Evolutionary conservation across 2,329 filamentous ascomycete species (phyloP).

Genomic region (Bipolaris oryzae): DNA sequence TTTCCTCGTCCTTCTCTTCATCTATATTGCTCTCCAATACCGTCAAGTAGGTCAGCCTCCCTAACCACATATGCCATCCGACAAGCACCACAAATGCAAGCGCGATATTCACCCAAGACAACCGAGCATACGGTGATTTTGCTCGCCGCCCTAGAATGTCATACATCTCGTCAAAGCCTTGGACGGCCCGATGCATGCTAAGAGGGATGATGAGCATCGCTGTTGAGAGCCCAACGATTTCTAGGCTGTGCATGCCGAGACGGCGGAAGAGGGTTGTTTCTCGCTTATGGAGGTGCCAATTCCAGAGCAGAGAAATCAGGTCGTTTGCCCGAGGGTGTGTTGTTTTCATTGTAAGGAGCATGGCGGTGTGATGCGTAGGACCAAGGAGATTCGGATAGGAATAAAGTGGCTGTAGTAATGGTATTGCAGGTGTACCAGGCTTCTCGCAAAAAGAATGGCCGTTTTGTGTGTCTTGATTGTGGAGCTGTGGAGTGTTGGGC

Average conservation of each 20-base stretch:
- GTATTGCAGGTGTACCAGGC: no score
- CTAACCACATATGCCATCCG: conserved; percentile 25
- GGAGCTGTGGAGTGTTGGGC: background rate
- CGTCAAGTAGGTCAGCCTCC: conserved; percentile 16
- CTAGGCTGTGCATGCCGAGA: conserved; percentile 18
- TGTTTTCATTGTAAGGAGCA: conserved; percentile 18
- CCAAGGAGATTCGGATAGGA: background rate
- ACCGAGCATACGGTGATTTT: conserved; percentile 17
- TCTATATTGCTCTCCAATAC: conserved; percentile 9
- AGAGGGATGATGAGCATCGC: conserved; percentile 23
- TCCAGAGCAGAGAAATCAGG: background rate
- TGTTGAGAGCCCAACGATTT: conserved; percentile 15
- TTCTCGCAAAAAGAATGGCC: background rate
- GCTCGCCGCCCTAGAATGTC: conserved; percentile 23
- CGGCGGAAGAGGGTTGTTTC: conserved; percentile 6
- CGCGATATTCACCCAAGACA: conserved; percentile 1
- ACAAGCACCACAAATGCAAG: conserved; percentile 14
- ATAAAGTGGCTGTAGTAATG: conserved; percentile 1
- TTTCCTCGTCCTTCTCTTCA: conserved; percentile 2
- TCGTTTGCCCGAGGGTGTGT: background rate
- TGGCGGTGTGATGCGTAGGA: background rate
- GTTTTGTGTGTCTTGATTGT: background rate
- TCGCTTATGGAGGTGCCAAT: conserved; percentile 13
- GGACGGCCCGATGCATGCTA: conserved; percentile 22
- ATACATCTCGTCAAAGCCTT: conserved; percentile 19